A percentile compares a stretch with the other conserved stretches of the same genome.
These are phyloP conservation scores for Dendrocalamus latiflorus DNA, from an alignment of 202 grass and related monocot genomes.

Conservation along the genomic window DNA sequence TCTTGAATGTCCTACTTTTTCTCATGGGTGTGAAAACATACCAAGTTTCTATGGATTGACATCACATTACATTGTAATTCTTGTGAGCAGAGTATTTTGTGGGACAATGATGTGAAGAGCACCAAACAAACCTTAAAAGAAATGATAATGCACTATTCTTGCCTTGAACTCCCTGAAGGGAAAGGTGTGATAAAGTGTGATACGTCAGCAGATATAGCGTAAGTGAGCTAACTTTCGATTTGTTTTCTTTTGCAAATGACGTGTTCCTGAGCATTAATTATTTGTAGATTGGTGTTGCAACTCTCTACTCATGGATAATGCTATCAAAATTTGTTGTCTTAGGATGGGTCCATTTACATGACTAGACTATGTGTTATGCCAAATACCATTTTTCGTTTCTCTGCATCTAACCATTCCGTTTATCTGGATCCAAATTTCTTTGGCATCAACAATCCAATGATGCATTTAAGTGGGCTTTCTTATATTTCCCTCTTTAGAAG, in stretches of 20 bases:
- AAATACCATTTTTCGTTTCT: background rate
- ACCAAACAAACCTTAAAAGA: constrained; percentile 94
- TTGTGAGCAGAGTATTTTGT: constrained; percentile 78
- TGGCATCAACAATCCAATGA: background rate
- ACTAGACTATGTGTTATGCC: background rate
- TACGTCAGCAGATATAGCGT: constrained; percentile 67
- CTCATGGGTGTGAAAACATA: background rate
- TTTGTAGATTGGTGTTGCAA: background rate
- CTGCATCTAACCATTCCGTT: background rate
- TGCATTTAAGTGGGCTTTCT: background rate
- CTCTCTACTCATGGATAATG: background rate
- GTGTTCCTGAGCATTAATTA: background rate
- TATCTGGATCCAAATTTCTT: background rate
- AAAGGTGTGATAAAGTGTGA: constrained; percentile 84
- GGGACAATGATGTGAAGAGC: constrained; percentile 98
- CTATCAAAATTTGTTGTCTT: background rate
- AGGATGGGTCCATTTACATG: background rate
- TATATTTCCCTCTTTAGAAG: background rate
- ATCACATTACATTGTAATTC: constrained; percentile 16
- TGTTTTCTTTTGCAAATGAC: constrained; percentile 12
- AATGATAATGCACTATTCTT: constrained; percentile 92
- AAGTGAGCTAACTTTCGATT: constrained; percentile 39
- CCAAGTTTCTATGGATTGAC: constrained; percentile 5
- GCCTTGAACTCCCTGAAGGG: constrained; percentile 88
- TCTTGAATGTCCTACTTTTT: background rate